Base-by-base conservation (phyloP, 257 asterid genomes). In the Solanum stenotomum region DNA sequence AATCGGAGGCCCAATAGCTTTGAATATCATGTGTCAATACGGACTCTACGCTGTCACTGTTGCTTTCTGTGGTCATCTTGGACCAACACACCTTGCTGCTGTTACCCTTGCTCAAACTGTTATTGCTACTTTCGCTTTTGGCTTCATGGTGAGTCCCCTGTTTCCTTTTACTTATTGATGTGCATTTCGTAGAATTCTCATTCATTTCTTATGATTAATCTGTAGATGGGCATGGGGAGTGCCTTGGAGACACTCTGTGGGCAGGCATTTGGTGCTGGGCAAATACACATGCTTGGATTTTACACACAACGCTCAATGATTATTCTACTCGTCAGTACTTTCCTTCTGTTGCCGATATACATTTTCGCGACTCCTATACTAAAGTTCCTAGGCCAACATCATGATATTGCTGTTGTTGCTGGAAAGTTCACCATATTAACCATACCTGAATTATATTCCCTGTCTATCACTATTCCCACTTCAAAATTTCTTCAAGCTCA, bases 141-240 rank as follows among this genome's bases (percentile, higher is more conserved):
- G 98, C 20, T 44, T 86, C 22, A 86, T 86, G 84, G 88, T 86
- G 23, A 52, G 63, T 42, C 15, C 15, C 16, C 6, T 4, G 16
- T 10, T 12, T 44, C 52, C 49, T 42, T 10, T 9, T 38, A 8
- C 44, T 38, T 38, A 38, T 38, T 40, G 4, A 42, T 42, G 46
- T 42, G 46, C 46, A 10, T 42, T 42, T 42, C 4, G 46, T 42
- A 42, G 46, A 42, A 42, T 10, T 42, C 13, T 42, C 46, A 10
- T 42, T 42, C 14, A 10, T 42, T 42, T 42, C 0, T 42, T 42
- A 42, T 42, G 49, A 38, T 38, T 0, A 52, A 52, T 52, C 9
- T 52, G 94, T 77, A 96, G 99, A 96, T 96, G 76, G 99, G 99
- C 29, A 94, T 96, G 99, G 98, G 98, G 18, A 96, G 99, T 87